These are phyloP conservation scores for Aureobasidium mangrovei DNA, from an alignment of 2,329 filamentous ascomycete genomes.

Conservation along the genomic window DNA sequence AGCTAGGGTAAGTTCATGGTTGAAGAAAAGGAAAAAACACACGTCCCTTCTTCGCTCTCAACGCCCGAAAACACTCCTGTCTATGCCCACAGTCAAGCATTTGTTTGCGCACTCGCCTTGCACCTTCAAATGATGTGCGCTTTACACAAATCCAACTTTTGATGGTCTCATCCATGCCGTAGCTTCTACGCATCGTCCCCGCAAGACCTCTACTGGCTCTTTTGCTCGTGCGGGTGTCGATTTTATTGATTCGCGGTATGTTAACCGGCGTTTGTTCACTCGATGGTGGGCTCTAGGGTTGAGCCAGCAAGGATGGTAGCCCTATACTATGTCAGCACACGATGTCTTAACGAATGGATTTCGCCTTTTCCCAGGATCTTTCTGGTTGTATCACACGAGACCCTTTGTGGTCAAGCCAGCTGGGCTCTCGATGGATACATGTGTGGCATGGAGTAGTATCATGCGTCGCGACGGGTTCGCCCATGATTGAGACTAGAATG, in stretches of 20 bases:
- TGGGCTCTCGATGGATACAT: too few species aligned
- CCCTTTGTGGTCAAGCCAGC: too few species aligned
- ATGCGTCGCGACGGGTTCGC: too few species aligned
- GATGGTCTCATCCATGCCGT: background rate
- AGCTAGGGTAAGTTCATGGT: constrained; percentile 3
- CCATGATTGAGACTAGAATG: background rate
- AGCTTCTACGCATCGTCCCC: constrained; percentile 7
- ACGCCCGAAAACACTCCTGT: constrained; percentile 2
- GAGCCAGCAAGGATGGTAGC: constrained; percentile 27
- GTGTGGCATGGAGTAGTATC: too few species aligned
- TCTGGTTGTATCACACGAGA: too few species aligned
- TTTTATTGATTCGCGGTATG: background rate
- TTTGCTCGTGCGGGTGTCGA: background rate
- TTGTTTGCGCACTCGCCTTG: background rate
- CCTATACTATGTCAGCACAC: constrained; percentile 13
- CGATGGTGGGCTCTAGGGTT: constrained; percentile 22
- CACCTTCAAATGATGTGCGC: background rate
- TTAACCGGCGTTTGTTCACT: constrained; percentile 5
- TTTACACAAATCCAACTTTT: constrained; percentile 13
- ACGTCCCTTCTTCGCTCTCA: constrained; percentile 4
- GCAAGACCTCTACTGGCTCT: background rate
- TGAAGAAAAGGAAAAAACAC: constrained; percentile 9
- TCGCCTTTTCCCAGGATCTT: too few species aligned
- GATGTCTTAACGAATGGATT: background rate
- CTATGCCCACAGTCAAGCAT: constrained; percentile 12